Conservation (phyloP, 2,329 filamentous ascomycete species). For the Penicillium brevicompactum region DNA sequence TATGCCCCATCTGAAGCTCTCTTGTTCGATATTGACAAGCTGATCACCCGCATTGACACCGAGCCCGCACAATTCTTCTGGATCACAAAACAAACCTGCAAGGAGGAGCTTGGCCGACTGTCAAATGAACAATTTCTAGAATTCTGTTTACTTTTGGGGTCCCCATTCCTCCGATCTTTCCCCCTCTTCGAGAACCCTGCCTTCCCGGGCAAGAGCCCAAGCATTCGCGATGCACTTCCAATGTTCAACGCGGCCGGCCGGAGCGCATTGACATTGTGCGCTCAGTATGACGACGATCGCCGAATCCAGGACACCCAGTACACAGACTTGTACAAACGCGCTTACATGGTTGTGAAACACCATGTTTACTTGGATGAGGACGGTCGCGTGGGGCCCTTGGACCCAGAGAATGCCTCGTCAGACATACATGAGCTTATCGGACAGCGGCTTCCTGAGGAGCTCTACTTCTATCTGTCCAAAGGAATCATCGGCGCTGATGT, state of each 20-base stretch:
- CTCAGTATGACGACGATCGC: conserved; percentile 77
- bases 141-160: conserved; percentile 79
- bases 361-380: conserved; percentile 77
- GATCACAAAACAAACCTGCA: conserved; percentile 67
- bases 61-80: conserved; percentile 66
- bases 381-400: conserved; percentile 76
- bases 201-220: conserved; percentile 57
- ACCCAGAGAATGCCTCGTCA: conserved; percentile 71
- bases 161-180: conserved; percentile 75
- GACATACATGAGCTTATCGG: conserved; percentile 90
- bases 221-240: conserved; percentile 75
- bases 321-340: conserved; percentile 82
- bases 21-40: conserved; percentile 78
- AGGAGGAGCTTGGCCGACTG: conserved; percentile 65
- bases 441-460: conserved; percentile 83
- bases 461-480: conserved; percentile 85
- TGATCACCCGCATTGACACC: conserved; percentile 60
- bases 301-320: conserved; percentile 73
- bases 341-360: conserved; percentile 81
- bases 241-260: conserved; percentile 67
- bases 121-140: conserved; percentile 79
- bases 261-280: conserved; percentile 74
- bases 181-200: conserved; percentile 70
- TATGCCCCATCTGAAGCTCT: conserved; percentile 85
- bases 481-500: conserved; percentile 79